Evolutionary conservation across 148 eudicot species (phyloP), one percentile per base, ranked within the genome.

Genomic region (Rhododendron molle): DNA sequence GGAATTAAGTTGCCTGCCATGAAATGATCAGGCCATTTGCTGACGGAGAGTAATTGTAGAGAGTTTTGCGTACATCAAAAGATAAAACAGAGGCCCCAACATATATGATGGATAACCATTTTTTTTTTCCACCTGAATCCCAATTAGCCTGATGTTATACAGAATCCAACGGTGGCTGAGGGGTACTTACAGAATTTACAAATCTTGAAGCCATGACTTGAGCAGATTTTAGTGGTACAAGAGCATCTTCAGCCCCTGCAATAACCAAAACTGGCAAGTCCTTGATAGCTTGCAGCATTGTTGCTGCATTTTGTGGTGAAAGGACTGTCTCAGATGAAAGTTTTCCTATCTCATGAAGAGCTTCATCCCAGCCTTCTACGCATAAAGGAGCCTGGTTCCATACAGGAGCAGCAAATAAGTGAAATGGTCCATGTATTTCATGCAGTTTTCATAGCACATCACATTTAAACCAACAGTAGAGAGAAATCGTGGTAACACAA

Each of bases 281-380:
- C 84, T 92, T 90, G 38, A 95, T 89, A 44, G 96, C 90, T 88
- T 93, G 90, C 34, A 97, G 90, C 90, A 97, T 72, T 56, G 87
- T 91, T 16, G 88, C 85, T 50, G 94, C 95, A 85, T 84, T 90
- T 88, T 92, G 92, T 28, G 92, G 93, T n/a, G 98, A 90, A 81
- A 95, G 91, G 83, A 95, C 90, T 28, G 95, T 93, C 86, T 97
- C 98, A 81, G 82, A 91, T 67, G 99, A 95, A 67, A 95, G 91
- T 86, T 93, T 97, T 32, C 98, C 98, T 46, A 97, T 92, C 89
- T 97, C 98, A 85, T 96, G 96, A 20, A 97, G 95, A 44, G 99
- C 98, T 85, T 95, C 96, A 87, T 95, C 98, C 98, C 98, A 97
- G 50, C 99, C 98, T 91, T 97, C 98, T 76, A 95, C 93, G 82